Conservation (phyloP, 1,284 basidiomycete species). For the Fistulinella cinereoalba region DNA sequence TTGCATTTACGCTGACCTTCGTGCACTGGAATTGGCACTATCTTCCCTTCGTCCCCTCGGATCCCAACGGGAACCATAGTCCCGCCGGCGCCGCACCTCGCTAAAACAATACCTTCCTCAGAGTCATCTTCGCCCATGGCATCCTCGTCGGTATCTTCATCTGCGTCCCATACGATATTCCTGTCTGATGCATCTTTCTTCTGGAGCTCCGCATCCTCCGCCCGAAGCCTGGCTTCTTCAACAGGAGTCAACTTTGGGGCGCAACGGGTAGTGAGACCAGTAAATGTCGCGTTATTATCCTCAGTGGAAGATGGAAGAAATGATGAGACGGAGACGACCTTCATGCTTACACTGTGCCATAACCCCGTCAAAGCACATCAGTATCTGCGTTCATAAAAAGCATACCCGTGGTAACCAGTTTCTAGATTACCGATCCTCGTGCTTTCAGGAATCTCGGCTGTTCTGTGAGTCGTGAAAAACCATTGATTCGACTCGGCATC, state of each 20-base stretch:
- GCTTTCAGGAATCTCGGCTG: conserved; percentile 66
- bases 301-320: conserved; percentile 65
- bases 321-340: conserved; percentile 65
- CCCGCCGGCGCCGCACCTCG: conserved; percentile 18
- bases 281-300: conserved; percentile 55
- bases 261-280: conserved; percentile 44
- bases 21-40: conserved; percentile 38
- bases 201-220: conserved; percentile 56
- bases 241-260: conserved; percentile 48
- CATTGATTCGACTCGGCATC: conserved; percentile 67
- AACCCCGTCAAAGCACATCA: conserved; percentile 7
- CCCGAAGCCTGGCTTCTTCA: conserved; percentile 52
- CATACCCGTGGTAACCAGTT: conserved; percentile 70
- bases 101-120: conserved; percentile 42
- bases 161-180: conserved; percentile 50
- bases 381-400: conserved; percentile 2
- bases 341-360: conserved; percentile 63
- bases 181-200: conserved; percentile 43
- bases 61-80: conserved; percentile 46
- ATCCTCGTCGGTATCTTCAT: conserved; percentile 51
- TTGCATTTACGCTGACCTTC: conserved; percentile 25
- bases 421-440: conserved; percentile 63
- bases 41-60: conserved; percentile 43
- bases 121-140: conserved; percentile 49
- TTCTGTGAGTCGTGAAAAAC: conserved; percentile 72